A percentile compares a stretch with the other conserved stretches of the same genome.
Conservation (phyloP, 2,329 filamentous ascomycete species). For the Pseudocercospora eumusae region DNA sequence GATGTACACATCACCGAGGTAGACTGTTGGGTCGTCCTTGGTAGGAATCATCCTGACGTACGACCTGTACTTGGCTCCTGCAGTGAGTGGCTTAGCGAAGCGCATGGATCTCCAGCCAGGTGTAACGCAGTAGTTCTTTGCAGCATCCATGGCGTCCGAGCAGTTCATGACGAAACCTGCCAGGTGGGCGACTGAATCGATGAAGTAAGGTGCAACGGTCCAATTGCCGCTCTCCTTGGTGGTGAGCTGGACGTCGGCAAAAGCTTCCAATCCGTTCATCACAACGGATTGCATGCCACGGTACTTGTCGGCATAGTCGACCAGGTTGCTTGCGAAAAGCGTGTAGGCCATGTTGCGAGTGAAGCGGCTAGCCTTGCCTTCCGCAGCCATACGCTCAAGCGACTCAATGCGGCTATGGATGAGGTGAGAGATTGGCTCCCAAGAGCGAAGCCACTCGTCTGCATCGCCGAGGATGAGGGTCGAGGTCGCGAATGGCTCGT, state of each 20-base stretch:
- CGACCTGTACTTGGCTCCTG: constrained; percentile 38
- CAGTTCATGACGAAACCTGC: constrained; percentile 34
- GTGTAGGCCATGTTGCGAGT: constrained; percentile 39
- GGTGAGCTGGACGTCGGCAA: constrained; percentile 26
- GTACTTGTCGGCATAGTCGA: constrained; percentile 23
- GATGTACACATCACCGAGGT: constrained; percentile 31
- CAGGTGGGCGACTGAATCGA: constrained; percentile 39
- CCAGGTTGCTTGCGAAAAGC: constrained; percentile 21
- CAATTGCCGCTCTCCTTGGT: constrained; percentile 20
- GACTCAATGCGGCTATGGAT: constrained; percentile 34
- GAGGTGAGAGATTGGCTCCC: constrained; percentile 34
- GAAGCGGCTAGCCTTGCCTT: constrained; percentile 36
- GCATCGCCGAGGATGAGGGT: constrained; percentile 31
- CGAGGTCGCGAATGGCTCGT: constrained; percentile 30
- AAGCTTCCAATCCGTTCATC: constrained; percentile 42
- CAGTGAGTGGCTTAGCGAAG: constrained; percentile 34
- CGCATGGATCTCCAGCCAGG: constrained; percentile 39
- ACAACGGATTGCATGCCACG: constrained; percentile 22
- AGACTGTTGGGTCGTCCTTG: constrained; percentile 22
- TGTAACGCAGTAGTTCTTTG: constrained; percentile 41
- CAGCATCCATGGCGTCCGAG: constrained; percentile 33
- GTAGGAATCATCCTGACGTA: constrained; percentile 36
- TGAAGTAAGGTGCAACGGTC: constrained; percentile 35
- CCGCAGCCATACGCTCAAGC: constrained; percentile 31
- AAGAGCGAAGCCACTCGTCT: constrained; percentile 32